These are phyloP conservation scores for Candida tibetensis DNA, from an alignment of 805 yeast genomes.

Conservation along the genomic window DNA sequence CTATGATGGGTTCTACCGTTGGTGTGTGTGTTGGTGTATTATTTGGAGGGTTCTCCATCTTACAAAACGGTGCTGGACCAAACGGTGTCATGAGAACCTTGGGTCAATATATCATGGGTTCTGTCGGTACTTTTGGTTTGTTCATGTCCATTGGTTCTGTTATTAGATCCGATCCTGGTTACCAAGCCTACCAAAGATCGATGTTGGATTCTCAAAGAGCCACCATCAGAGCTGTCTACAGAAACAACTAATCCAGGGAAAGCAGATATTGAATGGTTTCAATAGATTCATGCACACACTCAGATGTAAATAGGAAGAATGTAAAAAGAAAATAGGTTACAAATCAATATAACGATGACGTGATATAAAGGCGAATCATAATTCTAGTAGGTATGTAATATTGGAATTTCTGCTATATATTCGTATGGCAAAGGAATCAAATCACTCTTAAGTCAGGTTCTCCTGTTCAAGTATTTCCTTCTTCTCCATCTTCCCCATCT, in stretches of 20 bases:
- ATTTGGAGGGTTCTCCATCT: slow-evolving; percentile 89
- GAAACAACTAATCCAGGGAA: slow-evolving; percentile 7
- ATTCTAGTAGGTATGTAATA: no score
- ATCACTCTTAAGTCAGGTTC: no score
- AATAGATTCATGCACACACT: slow-evolving; percentile 2
- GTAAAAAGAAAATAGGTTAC: not conserved
- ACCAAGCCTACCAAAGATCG: slow-evolving; percentile 22
- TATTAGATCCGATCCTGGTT: slow-evolving; percentile 66
- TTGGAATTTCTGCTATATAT: no score
- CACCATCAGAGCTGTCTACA: slow-evolving; percentile 28
- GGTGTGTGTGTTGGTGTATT: slow-evolving; percentile 95
- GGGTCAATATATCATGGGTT: slow-evolving; percentile 94
- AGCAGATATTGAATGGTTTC: no score
- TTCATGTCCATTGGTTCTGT: slow-evolving; percentile 96
- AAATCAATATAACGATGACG: not conserved
- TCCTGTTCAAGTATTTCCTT: no score
- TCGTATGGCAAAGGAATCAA: no score
- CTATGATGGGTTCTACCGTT: slow-evolving; percentile 88
- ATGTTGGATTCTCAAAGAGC: slow-evolving; percentile 30
- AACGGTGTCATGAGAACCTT: slow-evolving; percentile 94
- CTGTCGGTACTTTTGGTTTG: slow-evolving; percentile 94
- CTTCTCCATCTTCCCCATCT: no score
- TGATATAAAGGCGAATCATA: not conserved
- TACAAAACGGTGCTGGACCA: slow-evolving; percentile 97
- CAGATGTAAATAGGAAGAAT: slow-evolving; percentile 4